Percentiles rank a stretch among this genome's conserved stretches.
These are phyloP conservation scores for Comarum palustre DNA, from an alignment of 306 rosid genomes.

Conservation along the genomic window DNA sequence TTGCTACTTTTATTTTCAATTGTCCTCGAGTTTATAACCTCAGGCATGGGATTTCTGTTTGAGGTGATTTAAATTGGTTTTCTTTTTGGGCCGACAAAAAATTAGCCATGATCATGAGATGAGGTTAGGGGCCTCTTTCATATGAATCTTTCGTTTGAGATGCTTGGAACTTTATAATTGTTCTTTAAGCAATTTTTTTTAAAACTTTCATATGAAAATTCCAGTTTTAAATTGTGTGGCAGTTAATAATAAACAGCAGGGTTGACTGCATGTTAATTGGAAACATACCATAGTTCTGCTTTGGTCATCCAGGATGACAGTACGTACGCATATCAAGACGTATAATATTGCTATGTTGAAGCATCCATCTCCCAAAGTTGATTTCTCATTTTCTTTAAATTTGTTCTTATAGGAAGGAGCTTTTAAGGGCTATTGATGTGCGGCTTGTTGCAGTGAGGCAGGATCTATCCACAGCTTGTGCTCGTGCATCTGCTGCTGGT, in stretches of 20 bases:
- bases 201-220: not conserved
- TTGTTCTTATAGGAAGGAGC: constrained; percentile 66
- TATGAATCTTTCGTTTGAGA: not conserved
- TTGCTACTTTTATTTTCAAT: not conserved
- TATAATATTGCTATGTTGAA: not conserved
- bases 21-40: not conserved
- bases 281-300: not conserved
- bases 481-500: constrained; percentile 85
- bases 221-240: not conserved
- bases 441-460: constrained; percentile 75
- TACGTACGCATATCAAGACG: not conserved
- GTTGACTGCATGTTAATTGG: constrained; percentile 1
- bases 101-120: constrained; percentile 7
- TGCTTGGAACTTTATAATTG: not conserved
- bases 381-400: constrained; percentile 16
- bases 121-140: not conserved
- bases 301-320: not conserved
- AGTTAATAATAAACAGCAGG: not conserved
- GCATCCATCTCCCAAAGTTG: not conserved
- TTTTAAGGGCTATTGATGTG: constrained; percentile 87
- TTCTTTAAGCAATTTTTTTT: not conserved
- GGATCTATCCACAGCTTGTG: constrained; percentile 71
- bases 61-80: not conserved
- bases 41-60: not conserved
- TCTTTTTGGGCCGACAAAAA: not conserved